Conservation (phyloP, 2,329 filamentous ascomycete genomes). For the Penicillium sp. region DNA sequence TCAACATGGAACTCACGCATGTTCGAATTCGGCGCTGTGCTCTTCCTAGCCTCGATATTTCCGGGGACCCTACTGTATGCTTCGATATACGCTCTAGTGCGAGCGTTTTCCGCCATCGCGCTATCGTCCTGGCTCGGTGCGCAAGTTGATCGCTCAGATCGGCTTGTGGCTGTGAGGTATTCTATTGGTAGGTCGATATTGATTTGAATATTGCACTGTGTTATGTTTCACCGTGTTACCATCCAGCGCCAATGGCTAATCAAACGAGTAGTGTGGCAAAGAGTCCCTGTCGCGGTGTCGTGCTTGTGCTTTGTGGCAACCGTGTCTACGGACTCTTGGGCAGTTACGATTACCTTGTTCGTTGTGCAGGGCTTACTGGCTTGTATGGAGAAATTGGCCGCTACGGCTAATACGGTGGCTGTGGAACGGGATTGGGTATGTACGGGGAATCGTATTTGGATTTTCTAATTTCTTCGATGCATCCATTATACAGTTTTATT, state of each 20-base stretch:
- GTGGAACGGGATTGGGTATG: conserved; percentile 68
- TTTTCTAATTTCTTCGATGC: neutral
- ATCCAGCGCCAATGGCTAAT: neutral
- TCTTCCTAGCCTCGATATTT: conserved; percentile 57
- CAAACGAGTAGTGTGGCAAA: conserved; percentile 32
- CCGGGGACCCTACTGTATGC: conserved; percentile 62
- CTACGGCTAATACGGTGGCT: conserved; percentile 64
- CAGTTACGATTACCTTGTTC: conserved; percentile 28
- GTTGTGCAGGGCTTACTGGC: conserved; percentile 52
- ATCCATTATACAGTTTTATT: neutral
- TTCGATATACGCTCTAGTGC: conserved; percentile 66
- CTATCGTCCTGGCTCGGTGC: conserved; percentile 59
- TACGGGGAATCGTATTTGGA: neutral
- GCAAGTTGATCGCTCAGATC: conserved; percentile 56
- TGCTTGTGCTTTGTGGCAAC: conserved; percentile 49
- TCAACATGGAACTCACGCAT: conserved; percentile 62
- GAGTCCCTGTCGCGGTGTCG: conserved; percentile 45
- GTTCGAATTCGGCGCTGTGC: conserved; percentile 62
- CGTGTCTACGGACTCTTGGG: conserved; percentile 5
- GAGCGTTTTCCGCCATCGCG: conserved; percentile 57
- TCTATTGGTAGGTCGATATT: conserved; percentile 44
- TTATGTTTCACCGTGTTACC: neutral
- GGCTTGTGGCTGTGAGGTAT: conserved; percentile 51
- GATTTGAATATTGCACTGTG: neutral
- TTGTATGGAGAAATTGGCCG: conserved; percentile 66